Base-by-base conservation (phyloP, 257 asterid genomes). In the Schizonepeta tenuifolia region DNA sequence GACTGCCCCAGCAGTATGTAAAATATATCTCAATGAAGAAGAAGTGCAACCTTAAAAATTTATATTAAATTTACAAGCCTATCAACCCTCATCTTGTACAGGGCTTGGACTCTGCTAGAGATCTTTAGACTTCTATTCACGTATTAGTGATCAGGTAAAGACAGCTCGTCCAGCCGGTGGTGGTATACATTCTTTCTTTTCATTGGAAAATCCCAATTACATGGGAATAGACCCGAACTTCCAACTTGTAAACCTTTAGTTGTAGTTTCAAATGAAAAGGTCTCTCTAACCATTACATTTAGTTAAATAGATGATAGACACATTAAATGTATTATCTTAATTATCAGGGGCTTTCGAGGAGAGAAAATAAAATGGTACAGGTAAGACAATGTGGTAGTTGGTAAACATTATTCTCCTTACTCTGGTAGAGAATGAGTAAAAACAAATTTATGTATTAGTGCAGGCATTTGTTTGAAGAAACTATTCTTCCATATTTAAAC, bases 391-490 rank as follows among this genome's bases (percentile, higher is more conserved):
- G n/a, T 28, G 14, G 33, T 12, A 26, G 13, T 9, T 64, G 31
- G 58, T 24, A 64, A 24, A 20, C 0, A 24, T 12, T 50, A 10
- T 36, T 9, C 64, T 63, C 55, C 56, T 15, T 63, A 14, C n/a
- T 31, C 68, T 65, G 31, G 67, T 57, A 44, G 17, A 15, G 33
- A 56, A 46, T 57, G 57, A 55, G 15, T 15, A 12, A 14, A 35
- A 18, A 46, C 7, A 9, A 44, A 49, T 74, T 13, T 46, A 50
- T 22, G 57, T 24, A 49, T 59, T 54, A 13, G 2, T 44, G 69
- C 36, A 43, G 5, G 76, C 9, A 51, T 57, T 72, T 66, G 61
- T 40, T 22, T 44, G 65, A 70, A 72, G 7, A 49, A 40, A 58
- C n/a, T 55, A 46, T 53, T 47, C 35, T 69, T 62, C 35, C 59